Conservation (phyloP, 805 yeast genomes). For the Spathaspora passalidarum region DNA sequence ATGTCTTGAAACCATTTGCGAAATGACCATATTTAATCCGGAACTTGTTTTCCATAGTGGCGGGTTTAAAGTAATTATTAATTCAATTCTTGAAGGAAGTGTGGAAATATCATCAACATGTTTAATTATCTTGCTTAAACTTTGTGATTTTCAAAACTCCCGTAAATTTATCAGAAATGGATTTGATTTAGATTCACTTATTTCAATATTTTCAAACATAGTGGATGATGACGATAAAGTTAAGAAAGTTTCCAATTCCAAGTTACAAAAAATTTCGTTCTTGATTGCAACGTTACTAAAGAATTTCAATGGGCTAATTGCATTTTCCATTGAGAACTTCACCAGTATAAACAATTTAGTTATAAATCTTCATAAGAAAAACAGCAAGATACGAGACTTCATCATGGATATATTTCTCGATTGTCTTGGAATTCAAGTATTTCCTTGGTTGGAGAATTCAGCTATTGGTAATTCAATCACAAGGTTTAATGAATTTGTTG, state of each 20-base stretch:
- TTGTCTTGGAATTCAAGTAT: constrained; percentile 54
- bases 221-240: constrained; percentile 6
- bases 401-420: constrained; percentile 72
- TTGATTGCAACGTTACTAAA: constrained; percentile 62
- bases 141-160: constrained; percentile 57
- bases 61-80: constrained; percentile 49
- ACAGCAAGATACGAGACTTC: constrained; percentile 53
- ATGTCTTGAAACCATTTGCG: constrained; percentile 42
- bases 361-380: constrained; percentile 54
- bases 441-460: constrained; percentile 47
- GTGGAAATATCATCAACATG: constrained; percentile 16
- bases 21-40: constrained; percentile 35
- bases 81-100: constrained; percentile 37
- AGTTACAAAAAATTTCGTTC: constrained; percentile 57
- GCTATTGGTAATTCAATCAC: constrained; percentile 19
- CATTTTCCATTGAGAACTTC: constrained; percentile 56
- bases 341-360: constrained; percentile 56
- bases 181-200: constrained; percentile 56
- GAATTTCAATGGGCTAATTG: constrained; percentile 72
- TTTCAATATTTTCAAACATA: constrained; percentile 67
- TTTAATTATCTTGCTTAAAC: constrained; percentile 39
- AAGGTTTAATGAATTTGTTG: constrained; percentile 6
- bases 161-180: constrained; percentile 57
- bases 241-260: constrained; percentile 31
- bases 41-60: constrained; percentile 47